These are phyloP conservation scores for Pyrenochaeta sp. DNA, from an alignment of 2,329 filamentous ascomycete genomes.

Conservation along the genomic window DNA sequence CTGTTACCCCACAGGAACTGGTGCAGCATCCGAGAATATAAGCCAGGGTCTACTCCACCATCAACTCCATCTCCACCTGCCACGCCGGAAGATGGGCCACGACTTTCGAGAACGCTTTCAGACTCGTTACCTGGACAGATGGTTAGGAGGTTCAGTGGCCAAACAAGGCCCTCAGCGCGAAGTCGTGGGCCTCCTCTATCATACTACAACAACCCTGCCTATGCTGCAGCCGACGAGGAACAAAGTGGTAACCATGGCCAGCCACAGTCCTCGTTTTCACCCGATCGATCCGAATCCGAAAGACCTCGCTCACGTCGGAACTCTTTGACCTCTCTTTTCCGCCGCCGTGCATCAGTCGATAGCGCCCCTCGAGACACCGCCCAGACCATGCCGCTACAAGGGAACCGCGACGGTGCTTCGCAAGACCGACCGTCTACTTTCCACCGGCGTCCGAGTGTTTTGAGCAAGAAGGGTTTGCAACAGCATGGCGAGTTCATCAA, in stretches of 20 bases:
- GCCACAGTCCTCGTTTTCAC: constrained; percentile 48
- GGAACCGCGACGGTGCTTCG: constrained; percentile 20
- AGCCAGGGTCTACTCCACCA: constrained; percentile 76
- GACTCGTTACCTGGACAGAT: constrained; percentile 52
- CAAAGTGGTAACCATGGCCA: constrained; percentile 30
- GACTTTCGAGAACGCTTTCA: constrained; percentile 40
- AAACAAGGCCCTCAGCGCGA: constrained; percentile 33
- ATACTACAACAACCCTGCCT: constrained; percentile 49
- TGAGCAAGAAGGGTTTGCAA: constrained; percentile 51
- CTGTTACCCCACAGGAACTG: constrained; percentile 92
- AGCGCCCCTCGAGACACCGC: constrained; percentile 34
- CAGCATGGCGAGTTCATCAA: constrained; percentile 63
- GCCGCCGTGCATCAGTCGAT: constrained; percentile 44
- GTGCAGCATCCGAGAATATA: constrained; percentile 89
- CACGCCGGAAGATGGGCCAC: constrained; percentile 34
- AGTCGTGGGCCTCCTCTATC: constrained; percentile 47
- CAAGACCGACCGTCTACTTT: constrained; percentile 51
- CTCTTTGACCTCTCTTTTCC: constrained; percentile 45
- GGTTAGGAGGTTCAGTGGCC: constrained; percentile 52
- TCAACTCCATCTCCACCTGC: constrained; percentile 63
- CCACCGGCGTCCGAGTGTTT: constrained; percentile 55
- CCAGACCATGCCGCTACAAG: constrained; percentile 31
- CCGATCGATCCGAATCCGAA: constrained; percentile 39
- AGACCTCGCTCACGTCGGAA: constrained; percentile 44
- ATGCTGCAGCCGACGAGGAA: constrained; percentile 41